Percentiles rank a stretch among this genome's conserved stretches.
Conservation (phyloP, 2,329 filamentous ascomycete genomes). For the Zalaria sp. region DNA sequence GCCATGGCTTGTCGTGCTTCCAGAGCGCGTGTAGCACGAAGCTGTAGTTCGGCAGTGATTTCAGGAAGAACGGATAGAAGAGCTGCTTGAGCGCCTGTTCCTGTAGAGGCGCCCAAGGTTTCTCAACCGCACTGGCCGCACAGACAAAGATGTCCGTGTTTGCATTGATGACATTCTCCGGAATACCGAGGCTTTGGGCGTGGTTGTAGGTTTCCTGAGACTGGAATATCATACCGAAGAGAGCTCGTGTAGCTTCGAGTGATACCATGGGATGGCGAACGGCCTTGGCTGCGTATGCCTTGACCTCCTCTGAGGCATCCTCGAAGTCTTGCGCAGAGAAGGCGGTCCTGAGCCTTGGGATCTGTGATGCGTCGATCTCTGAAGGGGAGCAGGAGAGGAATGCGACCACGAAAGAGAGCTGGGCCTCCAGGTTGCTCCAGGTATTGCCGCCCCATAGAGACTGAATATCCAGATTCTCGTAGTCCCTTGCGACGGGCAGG, state of each 20-base stretch:
- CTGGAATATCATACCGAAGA: slow-evolving; percentile 48
- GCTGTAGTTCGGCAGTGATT: slow-evolving; percentile 62
- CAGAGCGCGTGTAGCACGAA: slow-evolving; percentile 87
- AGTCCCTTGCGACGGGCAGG: slow-evolving; percentile 51
- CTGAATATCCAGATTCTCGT: slow-evolving; percentile 65
- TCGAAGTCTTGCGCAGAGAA: slow-evolving; percentile 55
- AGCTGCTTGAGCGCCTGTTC: slow-evolving; percentile 62
- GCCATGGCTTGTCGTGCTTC: slow-evolving; percentile 81
- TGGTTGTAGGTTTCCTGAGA: slow-evolving; percentile 42
- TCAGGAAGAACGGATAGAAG: slow-evolving; percentile 72
- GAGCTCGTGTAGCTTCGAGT: slow-evolving; percentile 60
- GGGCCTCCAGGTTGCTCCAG: slow-evolving; percentile 77
- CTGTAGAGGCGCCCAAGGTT: slow-evolving; percentile 63
- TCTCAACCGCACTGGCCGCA: slow-evolving; percentile 61
- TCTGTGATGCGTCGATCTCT: slow-evolving; percentile 69
- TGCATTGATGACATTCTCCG: slow-evolving; percentile 49
- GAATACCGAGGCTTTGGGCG: slow-evolving; percentile 42
- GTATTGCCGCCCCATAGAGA: slow-evolving; percentile 66
- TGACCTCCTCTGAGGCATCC: slow-evolving; percentile 44
- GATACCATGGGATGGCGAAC: slow-evolving; percentile 81
- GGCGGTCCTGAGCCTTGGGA: slow-evolving; percentile 66
- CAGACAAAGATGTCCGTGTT: slow-evolving; percentile 70
- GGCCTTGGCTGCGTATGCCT: slow-evolving; percentile 48
- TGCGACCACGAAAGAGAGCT: slow-evolving; percentile 84
- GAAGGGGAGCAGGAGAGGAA: slow-evolving; percentile 64